Evolutionary conservation across 495 filamentous ascomycete species (phyloP).

Genomic region (Talaromyces liani): DNA sequence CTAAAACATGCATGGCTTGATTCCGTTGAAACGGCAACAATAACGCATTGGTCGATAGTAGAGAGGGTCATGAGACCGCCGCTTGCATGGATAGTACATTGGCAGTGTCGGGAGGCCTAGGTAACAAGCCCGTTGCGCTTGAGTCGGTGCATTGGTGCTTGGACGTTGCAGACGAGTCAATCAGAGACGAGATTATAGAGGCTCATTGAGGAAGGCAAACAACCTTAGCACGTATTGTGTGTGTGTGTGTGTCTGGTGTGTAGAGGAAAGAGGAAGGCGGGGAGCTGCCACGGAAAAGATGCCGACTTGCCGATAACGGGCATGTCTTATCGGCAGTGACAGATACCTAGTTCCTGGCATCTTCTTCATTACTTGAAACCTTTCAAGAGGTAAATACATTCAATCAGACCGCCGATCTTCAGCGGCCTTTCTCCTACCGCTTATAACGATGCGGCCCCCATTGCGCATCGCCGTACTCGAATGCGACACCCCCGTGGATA

Average conservation of each 20-base stretch:
- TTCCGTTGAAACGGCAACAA: background rate
- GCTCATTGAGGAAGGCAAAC: background rate
- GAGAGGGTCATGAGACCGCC: background rate
- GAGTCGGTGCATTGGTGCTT: background rate
- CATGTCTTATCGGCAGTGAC: background rate
- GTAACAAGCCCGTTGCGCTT: background rate
- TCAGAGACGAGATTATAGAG: too few relatives aligned
- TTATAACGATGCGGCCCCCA: conserved; percentile 35
- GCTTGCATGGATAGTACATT: background rate
- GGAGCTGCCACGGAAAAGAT: background rate
- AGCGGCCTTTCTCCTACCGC: too few relatives aligned
- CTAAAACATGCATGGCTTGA: background rate
- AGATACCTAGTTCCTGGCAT: background rate
- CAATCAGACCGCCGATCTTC: too few relatives aligned
- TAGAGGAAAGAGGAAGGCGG: background rate
- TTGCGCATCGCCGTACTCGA: conserved; percentile 80
- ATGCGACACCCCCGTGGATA: conserved; percentile 61
- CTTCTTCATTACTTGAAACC: too few relatives aligned
- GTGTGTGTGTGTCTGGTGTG: too few relatives aligned
- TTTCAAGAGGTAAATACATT: too few relatives aligned
- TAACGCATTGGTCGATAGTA: background rate
- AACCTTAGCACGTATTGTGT: background rate
- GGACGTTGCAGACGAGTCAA: background rate
- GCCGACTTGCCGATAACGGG: background rate
- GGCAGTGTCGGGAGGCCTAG: background rate